phyloP scores from a whole-genome alignment of 495 filamentous ascomycete species.

The Arthonia radiata region DNA sequence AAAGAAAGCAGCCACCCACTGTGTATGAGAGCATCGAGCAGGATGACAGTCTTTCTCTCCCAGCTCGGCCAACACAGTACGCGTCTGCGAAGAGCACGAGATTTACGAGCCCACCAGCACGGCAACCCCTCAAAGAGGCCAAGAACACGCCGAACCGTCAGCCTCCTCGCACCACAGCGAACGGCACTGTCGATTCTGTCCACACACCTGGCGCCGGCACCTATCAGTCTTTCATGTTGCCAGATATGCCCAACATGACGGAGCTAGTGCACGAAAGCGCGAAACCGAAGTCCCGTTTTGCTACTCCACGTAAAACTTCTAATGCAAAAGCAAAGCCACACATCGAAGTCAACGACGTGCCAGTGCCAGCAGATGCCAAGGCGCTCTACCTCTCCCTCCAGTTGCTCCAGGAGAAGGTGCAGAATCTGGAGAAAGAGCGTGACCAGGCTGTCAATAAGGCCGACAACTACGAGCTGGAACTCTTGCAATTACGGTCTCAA shows the following conservation, averaged over 20 bases:
- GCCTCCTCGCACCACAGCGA: conserved; percentile 6
- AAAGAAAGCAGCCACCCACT: conserved; percentile 13
- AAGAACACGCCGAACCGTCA: conserved; percentile 2
- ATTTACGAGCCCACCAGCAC: conserved; percentile 23
- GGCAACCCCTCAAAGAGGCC: conserved; percentile 12
- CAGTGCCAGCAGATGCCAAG: conserved; percentile 42
- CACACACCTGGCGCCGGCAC: conserved; percentile 10
- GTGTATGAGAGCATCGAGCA: conserved; percentile 29
- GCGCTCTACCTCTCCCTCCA: conserved; percentile 41
- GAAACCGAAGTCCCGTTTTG: conserved; percentile 30
- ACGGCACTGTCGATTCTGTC: background rate
- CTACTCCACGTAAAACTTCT: too few species aligned
- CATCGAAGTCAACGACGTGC: conserved; percentile 30
- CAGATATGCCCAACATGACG: conserved; percentile 43
- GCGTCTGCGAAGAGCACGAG: conserved; percentile 26
- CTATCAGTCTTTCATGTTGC: conserved; percentile 37
- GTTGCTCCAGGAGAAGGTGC: conserved; percentile 40
- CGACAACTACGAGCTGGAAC: conserved; percentile 30
- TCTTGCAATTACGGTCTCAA: conserved; percentile 25
- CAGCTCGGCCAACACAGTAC: conserved; percentile 26
- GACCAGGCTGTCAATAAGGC: conserved; percentile 29
- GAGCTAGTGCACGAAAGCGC: conserved; percentile 33
- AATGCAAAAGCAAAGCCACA: too few species aligned
- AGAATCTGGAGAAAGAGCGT: conserved; percentile 32
- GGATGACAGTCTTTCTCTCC: conserved; percentile 27